These are phyloP conservation scores for Tuber magnatum DNA, from an alignment of 495 filamentous ascomycete genomes.

Conservation along the genomic window DNA sequence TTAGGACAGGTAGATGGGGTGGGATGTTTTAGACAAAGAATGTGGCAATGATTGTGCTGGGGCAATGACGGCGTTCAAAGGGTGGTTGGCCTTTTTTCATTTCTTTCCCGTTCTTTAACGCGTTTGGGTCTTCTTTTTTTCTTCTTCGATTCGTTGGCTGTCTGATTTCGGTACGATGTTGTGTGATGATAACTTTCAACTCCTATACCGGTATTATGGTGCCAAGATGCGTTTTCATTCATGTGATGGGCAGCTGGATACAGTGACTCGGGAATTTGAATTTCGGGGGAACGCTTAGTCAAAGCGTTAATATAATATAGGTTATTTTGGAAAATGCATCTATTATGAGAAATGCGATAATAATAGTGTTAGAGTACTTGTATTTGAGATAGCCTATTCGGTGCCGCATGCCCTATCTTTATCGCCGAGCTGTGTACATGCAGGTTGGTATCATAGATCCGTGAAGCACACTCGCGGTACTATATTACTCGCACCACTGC, in stretches of 20 bases:
- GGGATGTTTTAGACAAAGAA: conserved; percentile 30
- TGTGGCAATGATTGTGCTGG: conserved; percentile 1
- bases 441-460: not conserved
- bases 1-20: conserved; percentile 31
- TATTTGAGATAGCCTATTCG: not conserved
- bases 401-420: not conserved
- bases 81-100: conserved; percentile 14
- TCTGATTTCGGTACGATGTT: not conserved
- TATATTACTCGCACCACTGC: not conserved
- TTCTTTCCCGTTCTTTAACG: not conserved
- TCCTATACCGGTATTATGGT: not conserved
- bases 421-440: not conserved
- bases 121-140: not conserved
- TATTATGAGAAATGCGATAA: not conserved
- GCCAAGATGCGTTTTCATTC: not conserved
- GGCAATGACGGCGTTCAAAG: conserved; percentile 22
- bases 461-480: not conserved
- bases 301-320: not conserved
- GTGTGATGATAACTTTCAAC: not conserved
- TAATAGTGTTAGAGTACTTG: not conserved
- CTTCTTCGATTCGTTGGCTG: not conserved
- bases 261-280: not conserved
- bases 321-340: not conserved
- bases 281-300: not conserved
- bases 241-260: not conserved